Evolutionary conservation across 106 monocot genomes (phyloP).

Genomic region (Chionographis japonica): DNA sequence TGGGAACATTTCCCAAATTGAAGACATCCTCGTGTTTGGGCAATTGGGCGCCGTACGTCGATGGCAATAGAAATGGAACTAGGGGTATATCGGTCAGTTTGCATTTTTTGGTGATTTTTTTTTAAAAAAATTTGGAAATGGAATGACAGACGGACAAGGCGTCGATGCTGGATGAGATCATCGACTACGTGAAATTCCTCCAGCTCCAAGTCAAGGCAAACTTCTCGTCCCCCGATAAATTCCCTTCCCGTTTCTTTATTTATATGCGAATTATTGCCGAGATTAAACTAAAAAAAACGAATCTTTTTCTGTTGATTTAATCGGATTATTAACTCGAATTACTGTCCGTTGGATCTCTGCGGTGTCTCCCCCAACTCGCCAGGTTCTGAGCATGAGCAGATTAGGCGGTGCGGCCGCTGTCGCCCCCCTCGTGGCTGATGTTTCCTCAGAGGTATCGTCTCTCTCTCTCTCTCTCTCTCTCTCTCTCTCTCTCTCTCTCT

Average conservation of each 20-base stretch:
- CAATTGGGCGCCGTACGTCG: no score
- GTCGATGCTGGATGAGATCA: conserved; percentile 99
- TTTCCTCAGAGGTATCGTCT: conserved; percentile 54
- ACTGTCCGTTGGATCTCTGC: not conserved
- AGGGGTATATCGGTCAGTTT: not conserved
- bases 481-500: not conserved
- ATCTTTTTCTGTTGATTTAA: no score
- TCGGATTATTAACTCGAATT: not conserved
- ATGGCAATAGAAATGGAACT: no score
- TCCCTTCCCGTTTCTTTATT: conserved; percentile 1
- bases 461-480: not conserved
- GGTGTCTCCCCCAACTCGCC: not conserved
- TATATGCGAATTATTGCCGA: not conserved
- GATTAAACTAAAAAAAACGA: no score
- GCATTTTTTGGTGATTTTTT: not conserved
- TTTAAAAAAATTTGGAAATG: not conserved
- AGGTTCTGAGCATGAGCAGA: conserved; percentile 93
- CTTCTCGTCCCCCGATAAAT: conserved; percentile 3
- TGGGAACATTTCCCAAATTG: not conserved
- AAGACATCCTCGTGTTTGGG: no score
- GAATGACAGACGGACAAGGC: conserved; percentile 90
- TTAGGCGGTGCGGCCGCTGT: conserved; percentile 74
- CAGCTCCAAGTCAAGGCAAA: conserved; percentile 95
- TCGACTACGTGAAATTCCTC: conserved; percentile 97
- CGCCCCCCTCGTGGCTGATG: conserved; percentile 60